A percentile compares a stretch with the other conserved stretches of the same genome.
Evolutionary conservation across 148 eudicot species (phyloP).

Genomic region (Arbutus unedo): DNA sequence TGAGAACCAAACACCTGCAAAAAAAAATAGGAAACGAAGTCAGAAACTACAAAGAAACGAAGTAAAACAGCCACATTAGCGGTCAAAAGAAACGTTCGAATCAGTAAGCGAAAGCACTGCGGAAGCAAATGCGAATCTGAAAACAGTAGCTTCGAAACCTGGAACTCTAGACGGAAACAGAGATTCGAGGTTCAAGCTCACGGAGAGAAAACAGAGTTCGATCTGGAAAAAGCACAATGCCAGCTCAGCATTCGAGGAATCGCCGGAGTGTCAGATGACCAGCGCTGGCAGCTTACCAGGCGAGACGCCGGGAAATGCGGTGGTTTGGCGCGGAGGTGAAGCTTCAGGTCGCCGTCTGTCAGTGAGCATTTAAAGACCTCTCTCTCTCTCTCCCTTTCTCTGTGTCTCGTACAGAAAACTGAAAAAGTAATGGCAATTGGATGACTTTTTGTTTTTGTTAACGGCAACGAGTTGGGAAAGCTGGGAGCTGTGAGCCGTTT

Average conservation of each 20-base stretch:
- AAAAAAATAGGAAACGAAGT: neutral
- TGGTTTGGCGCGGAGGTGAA: neutral
- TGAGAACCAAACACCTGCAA: neutral
- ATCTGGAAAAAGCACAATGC: neutral
- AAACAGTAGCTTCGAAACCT: slow-evolving; percentile 3
- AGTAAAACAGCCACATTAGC: neutral
- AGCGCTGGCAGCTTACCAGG: neutral
- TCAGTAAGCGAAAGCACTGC: neutral
- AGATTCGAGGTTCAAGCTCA: neutral
- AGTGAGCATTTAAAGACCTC: neutral
- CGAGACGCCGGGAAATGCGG: neutral
- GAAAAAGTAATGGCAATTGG: neutral
- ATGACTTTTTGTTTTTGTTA: slow-evolving; percentile 16
- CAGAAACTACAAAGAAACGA: neutral
- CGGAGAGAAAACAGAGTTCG: neutral
- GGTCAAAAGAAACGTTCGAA: neutral
- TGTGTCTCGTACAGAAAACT: neutral
- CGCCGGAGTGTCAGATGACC: neutral
- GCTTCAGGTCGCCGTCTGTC: slow-evolving; percentile 13
- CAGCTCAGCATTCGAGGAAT: neutral
- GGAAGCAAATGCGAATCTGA: neutral
- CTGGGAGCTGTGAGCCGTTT: neutral
- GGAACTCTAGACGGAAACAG: neutral
- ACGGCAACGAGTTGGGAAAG: neutral
- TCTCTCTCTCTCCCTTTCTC: neutral